phyloP scores from a whole-genome alignment of 75 land plant genomes.

The Cunninghamia lanceolata region DNA sequence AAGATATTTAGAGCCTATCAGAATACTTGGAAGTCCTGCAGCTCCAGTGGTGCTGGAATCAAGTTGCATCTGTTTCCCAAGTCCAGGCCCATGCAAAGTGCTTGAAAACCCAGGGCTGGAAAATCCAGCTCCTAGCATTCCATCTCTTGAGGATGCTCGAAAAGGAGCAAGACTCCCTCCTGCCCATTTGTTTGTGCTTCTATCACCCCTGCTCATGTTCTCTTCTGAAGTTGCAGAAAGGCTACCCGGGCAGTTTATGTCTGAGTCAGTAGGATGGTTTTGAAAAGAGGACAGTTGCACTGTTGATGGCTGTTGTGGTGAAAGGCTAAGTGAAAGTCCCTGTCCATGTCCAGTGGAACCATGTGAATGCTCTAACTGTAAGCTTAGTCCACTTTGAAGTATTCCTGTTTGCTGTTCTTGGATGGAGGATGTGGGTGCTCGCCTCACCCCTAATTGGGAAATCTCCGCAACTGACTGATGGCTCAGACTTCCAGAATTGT shows the following conservation, averaged over 20 bases:
- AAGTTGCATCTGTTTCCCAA: conserved; percentile 11
- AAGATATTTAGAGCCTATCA: conserved; percentile 66
- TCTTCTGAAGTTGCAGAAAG: conserved; percentile 16
- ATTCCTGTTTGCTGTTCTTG: conserved; percentile 11
- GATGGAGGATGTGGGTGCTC: conserved; percentile 8
- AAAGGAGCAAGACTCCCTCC: conserved; percentile 11
- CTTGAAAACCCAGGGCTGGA: conserved; percentile 5
- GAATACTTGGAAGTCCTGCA: conserved; percentile 25
- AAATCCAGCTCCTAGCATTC: conserved; percentile 5
- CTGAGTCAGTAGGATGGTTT: conserved; percentile 14
- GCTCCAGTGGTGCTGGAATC: conserved; percentile 16
- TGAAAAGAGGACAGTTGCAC: conserved; percentile 16
- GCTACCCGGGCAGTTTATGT: conserved; percentile 8
- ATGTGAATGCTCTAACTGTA: conserved; percentile 12
- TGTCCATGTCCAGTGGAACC: conserved; percentile 19
- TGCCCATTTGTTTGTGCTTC: conserved; percentile 9
- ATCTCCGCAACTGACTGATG: conserved; percentile 11
- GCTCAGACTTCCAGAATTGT: conserved; percentile 8
- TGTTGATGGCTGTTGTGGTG: conserved; percentile 36
- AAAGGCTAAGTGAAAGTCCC: conserved; percentile 68
- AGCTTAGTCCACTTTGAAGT: conserved; percentile 9
- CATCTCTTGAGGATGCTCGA: conserved; percentile 14
- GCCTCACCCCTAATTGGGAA: conserved; percentile 8
- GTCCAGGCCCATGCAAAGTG: conserved; percentile 7
- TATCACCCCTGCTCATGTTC: conserved; percentile 11